Base-by-base conservation (phyloP, 2,329 filamentous ascomycete genomes). In the Xylariaceae sp. region DNA sequence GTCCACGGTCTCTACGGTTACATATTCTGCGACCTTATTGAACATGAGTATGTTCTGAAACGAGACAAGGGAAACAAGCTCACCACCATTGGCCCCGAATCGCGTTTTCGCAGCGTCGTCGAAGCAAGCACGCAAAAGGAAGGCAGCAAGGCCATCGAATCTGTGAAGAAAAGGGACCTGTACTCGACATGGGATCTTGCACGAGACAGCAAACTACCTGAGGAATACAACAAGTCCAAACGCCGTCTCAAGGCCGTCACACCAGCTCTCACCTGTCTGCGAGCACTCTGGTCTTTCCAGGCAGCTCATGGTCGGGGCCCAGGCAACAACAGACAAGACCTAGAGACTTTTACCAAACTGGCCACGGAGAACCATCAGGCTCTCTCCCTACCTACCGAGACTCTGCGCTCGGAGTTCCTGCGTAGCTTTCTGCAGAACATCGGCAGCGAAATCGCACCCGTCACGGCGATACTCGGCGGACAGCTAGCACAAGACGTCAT, bases 401-500 rank as follows among this genome's bases (percentile, higher is more conserved):
- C 84, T 0, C 72, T 90, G 30, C 76, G 76, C 18, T 80, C 85
- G 1, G 81, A 90, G 22, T 87, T 95, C 59, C 73, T 97, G 22
- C 82, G 89, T 49, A 85, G 78, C 62, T 99, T 99, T 71, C 68
- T 97, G 38, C 87, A 94, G 68, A 95, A 95, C 59, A 75, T 96
- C 6, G 87, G 85, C 48, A 83, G 83, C 61, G 92, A 97, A 71
- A 74, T 97, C 36, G 85, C 88, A 11, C 90, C 94, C 7, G 89
- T 95, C 9, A 86, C 89, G 0, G 91, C 94, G 1, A 89, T 96
- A 51, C 75, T 99, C 11, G 94, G 94, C 43, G 94, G 91, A 10
- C 84, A 91, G 67, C 78, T 99, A 14, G 90, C 92, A 1, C 94
- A 99, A 71, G 94, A 99, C 66, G 90, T 96, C 45, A 97, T 99